Evolutionary conservation across 805 yeast genomes (phyloP).

Genomic region (Teunomyces lycoperdinae): DNA sequence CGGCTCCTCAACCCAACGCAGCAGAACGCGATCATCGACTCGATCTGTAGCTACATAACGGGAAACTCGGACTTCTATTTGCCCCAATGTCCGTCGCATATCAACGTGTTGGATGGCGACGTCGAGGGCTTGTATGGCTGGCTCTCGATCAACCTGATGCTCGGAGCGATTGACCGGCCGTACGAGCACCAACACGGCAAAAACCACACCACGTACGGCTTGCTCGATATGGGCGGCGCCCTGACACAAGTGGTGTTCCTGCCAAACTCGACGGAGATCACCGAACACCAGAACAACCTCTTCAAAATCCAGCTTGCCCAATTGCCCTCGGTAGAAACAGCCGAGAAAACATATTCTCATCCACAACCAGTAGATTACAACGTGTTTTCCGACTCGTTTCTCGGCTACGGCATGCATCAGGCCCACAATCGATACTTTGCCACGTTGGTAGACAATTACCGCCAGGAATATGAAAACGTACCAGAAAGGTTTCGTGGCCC

Average conservation of each 20-base stretch:
- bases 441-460: slow-evolving; percentile 25
- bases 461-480: slow-evolving; percentile 13
- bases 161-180: slow-evolving; percentile 43
- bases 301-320: slow-evolving; percentile 44
- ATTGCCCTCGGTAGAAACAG: slow-evolving; percentile 16
- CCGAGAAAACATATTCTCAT: slow-evolving; percentile 11
- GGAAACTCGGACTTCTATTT: slow-evolving; percentile 48
- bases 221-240: slow-evolving; percentile 64
- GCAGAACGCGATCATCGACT: slow-evolving; percentile 43
- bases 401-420: slow-evolving; percentile 61
- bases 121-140: slow-evolving; percentile 67
- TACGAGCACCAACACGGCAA: slow-evolving; percentile 40
- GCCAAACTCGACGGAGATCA: slow-evolving; percentile 47
- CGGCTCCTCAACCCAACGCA: slow-evolving; percentile 52
- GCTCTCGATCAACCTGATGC: slow-evolving; percentile 58
- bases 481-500: slow-evolving; percentile 23
- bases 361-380: slow-evolving; percentile 30
- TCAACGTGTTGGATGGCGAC: slow-evolving; percentile 62
- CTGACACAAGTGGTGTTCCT: slow-evolving; percentile 64
- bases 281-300: slow-evolving; percentile 45
- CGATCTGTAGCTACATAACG: slow-evolving; percentile 49
- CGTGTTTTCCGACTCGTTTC: slow-evolving; percentile 53
- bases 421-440: slow-evolving; percentile 48
- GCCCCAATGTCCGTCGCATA: slow-evolving; percentile 61
- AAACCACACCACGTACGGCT: slow-evolving; percentile 50